phyloP scores from a whole-genome alignment of 192 early-diverging fungal species.

The Linnemannia elongata region DNA sequence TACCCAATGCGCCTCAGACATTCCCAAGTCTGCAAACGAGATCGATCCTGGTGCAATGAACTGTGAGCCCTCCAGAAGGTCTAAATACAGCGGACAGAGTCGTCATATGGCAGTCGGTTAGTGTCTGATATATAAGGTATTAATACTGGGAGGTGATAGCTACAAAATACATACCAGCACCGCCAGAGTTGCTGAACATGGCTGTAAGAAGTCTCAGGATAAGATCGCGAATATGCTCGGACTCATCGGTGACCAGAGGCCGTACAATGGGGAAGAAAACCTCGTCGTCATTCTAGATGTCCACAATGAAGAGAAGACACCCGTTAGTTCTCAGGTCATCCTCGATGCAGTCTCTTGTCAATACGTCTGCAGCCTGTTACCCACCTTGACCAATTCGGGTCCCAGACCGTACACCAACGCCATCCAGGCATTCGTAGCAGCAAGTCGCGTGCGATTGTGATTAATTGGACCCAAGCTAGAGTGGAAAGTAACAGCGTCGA shows the following conservation, averaged over 20 bases:
- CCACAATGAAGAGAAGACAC: background rate
- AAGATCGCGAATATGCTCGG: constrained; percentile 40
- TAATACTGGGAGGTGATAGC: background rate
- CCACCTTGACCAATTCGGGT: constrained; percentile 30
- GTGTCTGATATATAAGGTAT: too few relatives aligned
- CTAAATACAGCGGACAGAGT: constrained; percentile 9
- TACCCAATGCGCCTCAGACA: constrained; percentile 23
- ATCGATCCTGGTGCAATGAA: constrained; percentile 43
- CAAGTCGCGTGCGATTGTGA: constrained; percentile 32
- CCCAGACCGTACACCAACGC: constrained; percentile 34
- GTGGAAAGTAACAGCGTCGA: background rate
- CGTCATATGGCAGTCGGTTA: background rate
- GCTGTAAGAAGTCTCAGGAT: constrained; percentile 21
- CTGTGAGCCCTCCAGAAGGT: constrained; percentile 34
- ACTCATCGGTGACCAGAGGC: constrained; percentile 24
- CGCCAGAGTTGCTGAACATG: constrained; percentile 37
- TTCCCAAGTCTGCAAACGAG: constrained; percentile 30
- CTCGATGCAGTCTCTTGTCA: background rate
- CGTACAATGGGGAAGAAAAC: constrained; percentile 31
- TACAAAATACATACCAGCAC: constrained; percentile 14
- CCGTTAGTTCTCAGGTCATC: background rate
- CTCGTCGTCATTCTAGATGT: constrained; percentile 11
- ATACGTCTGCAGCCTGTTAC: background rate
- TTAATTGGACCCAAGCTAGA: background rate
- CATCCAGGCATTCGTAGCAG: constrained; percentile 37